Evolutionary conservation across 768 basidiomycete genomes (phyloP).

Genomic region (Collybiopsis luxurians): DNA sequence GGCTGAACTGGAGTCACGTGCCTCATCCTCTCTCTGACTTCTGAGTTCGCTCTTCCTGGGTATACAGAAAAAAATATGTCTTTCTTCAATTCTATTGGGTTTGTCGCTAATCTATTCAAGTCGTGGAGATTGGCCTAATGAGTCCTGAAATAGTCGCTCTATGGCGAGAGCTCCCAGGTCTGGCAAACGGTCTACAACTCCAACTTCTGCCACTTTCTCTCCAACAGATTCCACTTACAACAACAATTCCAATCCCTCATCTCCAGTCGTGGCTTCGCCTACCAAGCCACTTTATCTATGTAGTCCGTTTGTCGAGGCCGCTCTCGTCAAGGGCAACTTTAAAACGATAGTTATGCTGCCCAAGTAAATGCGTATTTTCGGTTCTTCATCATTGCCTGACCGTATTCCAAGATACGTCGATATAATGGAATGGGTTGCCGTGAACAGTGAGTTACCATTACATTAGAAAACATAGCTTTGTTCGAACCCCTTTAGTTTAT

Average conservation of each 20-base stretch:
- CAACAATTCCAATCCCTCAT: conserved; percentile 31
- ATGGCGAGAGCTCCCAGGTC: conserved; percentile 71
- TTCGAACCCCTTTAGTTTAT: conserved; percentile 60
- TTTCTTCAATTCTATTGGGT: conserved; percentile 84
- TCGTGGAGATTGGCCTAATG: conserved; percentile 9
- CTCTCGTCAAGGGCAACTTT: conserved; percentile 95
- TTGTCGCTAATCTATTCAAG: conserved; percentile 19
- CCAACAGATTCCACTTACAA: conserved; percentile 38
- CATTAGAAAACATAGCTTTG: not conserved
- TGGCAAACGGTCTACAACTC: conserved; percentile 72
- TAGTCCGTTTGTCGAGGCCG: conserved; percentile 95
- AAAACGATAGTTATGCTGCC: conserved; percentile 96
- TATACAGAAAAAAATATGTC: too few species aligned
- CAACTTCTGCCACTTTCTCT: conserved; percentile 62
- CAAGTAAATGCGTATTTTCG: not conserved
- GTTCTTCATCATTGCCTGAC: too few species aligned
- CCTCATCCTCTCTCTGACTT: too few species aligned
- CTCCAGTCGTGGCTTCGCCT: conserved; percentile 28
- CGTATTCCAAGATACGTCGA: conserved; percentile 78
- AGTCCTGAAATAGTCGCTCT: conserved; percentile 50
- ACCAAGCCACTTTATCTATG: conserved; percentile 82
- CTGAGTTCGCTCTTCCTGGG: too few species aligned
- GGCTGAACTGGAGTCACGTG: too few species aligned
- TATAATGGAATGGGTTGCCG: conserved; percentile 94
- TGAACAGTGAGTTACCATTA: conserved; percentile 55